phyloP scores from a whole-genome alignment of 2,329 filamentous ascomycete genomes.

The Trichophaea hybrida region DNA sequence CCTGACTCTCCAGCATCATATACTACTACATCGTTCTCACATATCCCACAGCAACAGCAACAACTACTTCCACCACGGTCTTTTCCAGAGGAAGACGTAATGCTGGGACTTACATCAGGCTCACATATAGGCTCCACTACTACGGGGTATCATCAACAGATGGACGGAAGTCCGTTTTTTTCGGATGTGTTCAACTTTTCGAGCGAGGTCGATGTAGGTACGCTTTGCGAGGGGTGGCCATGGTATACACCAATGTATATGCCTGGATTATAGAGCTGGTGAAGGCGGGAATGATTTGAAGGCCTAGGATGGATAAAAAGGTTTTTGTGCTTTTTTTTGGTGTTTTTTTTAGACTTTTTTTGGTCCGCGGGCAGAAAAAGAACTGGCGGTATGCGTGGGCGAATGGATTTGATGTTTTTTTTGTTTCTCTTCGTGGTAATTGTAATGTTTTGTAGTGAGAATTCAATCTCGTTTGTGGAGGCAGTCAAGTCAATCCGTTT shows the following conservation, averaged over 20 bases:
- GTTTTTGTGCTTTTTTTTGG: background rate
- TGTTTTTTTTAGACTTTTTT: background rate
- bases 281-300: background rate
- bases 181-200: background rate
- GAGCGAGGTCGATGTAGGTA: background rate
- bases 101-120: background rate
- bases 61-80: background rate
- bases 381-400: constrained; percentile 27
- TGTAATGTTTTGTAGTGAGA: too few species aligned
- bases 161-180: background rate
- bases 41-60: background rate
- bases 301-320: background rate
- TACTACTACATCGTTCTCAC: background rate
- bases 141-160: background rate
- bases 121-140: background rate
- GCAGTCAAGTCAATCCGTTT: too few species aligned
- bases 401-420: too few species aligned
- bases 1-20: background rate
- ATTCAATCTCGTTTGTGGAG: too few species aligned
- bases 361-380: constrained; percentile 26
- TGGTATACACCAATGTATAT: too few species aligned
- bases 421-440: too few species aligned
- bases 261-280: too few species aligned
- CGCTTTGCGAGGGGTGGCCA: too few species aligned
- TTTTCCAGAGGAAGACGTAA: background rate